Evolutionary conservation across 495 filamentous ascomycete species (phyloP).

Genomic region (Aspergillus cavernicola): DNA sequence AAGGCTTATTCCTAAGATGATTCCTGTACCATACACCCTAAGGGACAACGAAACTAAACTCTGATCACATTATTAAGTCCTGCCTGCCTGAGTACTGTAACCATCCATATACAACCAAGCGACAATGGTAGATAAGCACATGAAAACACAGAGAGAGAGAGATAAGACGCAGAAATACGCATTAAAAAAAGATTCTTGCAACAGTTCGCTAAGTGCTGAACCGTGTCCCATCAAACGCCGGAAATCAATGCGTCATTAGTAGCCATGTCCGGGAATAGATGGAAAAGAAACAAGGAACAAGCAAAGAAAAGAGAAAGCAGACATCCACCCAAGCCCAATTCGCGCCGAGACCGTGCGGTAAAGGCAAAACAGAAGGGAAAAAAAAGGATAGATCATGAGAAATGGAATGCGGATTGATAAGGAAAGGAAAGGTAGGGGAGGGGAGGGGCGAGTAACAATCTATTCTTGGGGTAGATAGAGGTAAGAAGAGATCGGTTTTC

Average conservation of each 20-base stretch:
- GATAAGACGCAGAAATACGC: background rate
- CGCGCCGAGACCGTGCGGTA: background rate
- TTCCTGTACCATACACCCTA: too few species aligned
- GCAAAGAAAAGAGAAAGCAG: background rate
- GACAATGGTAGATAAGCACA: background rate
- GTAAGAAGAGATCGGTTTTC: background rate
- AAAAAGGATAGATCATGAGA: background rate
- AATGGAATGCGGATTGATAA: too few species aligned
- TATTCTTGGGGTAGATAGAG: background rate
- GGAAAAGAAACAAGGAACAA: background rate
- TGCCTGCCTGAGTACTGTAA: background rate
- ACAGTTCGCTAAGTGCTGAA: constrained; percentile 7
- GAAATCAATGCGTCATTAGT: constrained; percentile 15
- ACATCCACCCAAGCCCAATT: background rate
- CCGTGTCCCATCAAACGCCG: constrained; percentile 9
- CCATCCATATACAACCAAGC: background rate
- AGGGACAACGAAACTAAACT: too few species aligned
- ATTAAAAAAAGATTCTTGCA: too few species aligned
- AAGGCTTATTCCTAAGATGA: too few species aligned
- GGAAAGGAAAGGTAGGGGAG: too few species aligned
- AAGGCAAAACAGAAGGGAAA: background rate
- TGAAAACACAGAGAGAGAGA: background rate
- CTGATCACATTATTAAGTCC: background rate
- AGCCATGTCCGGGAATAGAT: constrained; percentile 7
- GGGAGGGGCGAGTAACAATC: background rate